Percentiles rank a stretch among this genome's conserved stretches.
Evolutionary conservation across 352 stramenopile genomes (phyloP).

Genomic region (Lagenidium giganteum): DNA sequence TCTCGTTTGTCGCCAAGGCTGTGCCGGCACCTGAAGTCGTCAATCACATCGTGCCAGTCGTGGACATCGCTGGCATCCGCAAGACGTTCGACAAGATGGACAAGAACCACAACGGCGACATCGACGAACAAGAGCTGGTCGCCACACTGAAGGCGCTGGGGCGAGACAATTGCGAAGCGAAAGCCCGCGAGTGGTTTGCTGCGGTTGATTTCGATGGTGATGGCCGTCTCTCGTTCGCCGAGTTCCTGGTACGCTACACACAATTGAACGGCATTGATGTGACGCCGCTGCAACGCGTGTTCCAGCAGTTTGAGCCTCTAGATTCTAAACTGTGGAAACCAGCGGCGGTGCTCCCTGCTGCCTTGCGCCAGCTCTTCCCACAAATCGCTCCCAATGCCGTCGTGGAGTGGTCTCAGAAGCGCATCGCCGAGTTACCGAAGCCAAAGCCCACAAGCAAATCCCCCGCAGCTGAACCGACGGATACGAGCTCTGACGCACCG

Average conservation of each 20-base stretch:
- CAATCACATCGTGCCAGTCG: constrained; percentile 14
- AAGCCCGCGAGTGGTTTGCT: constrained; percentile 33
- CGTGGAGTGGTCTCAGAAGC: too few species aligned
- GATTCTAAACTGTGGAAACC: constrained; percentile 27
- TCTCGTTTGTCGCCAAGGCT: constrained; percentile 40
- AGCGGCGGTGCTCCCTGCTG: constrained; percentile 19
- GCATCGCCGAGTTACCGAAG: neutral
- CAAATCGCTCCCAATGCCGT: too few species aligned
- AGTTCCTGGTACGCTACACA: constrained; percentile 63
- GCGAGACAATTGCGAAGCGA: constrained; percentile 9
- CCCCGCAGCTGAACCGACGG: neutral
- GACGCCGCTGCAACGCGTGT: constrained; percentile 15
- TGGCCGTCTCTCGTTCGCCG: constrained; percentile 35
- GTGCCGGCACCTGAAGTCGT: constrained; percentile 24
- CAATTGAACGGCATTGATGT: constrained; percentile 36
- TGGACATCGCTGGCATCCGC: constrained; percentile 37
- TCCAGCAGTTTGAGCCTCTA: constrained; percentile 27
- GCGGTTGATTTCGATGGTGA: constrained; percentile 27
- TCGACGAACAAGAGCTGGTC: constrained; percentile 25
- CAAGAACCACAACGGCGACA: constrained; percentile 23
- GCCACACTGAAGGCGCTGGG: constrained; percentile 13
- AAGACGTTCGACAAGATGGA: constrained; percentile 36
- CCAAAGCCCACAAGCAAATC: neutral
- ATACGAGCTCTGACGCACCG: neutral
- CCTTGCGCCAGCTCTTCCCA: constrained; percentile 8